These are phyloP conservation scores for Macrolepiota dolichaula DNA, from an alignment of 768 basidiomycete species.

Conservation along the genomic window DNA sequence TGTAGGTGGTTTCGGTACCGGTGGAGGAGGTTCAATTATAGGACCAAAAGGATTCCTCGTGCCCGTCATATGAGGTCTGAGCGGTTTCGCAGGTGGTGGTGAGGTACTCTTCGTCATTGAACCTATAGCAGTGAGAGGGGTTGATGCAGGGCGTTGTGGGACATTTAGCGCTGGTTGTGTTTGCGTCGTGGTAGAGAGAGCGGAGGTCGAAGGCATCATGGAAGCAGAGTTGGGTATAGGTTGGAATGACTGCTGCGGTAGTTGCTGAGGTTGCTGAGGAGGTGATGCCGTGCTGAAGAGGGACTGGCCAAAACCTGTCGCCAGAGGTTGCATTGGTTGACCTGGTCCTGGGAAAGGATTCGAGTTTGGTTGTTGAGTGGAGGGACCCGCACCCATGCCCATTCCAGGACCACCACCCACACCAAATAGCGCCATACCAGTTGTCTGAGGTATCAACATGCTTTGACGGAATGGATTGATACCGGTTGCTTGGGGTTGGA, in stretches of 20 bases:
- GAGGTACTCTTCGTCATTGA: constrained; percentile 26
- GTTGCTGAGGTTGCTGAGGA: constrained; percentile 5
- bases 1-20: constrained; percentile 73
- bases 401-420: constrained; percentile 14
- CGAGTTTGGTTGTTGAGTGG: constrained; percentile 17
- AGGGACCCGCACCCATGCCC: constrained; percentile 15
- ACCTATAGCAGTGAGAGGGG: constrained; percentile 51
- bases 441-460: constrained; percentile 62
- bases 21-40: constrained; percentile 58
- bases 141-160: constrained; percentile 67
- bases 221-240: constrained; percentile 4
- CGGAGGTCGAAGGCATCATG: constrained; percentile 20
- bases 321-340: neutral
- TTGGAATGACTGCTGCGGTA: neutral
- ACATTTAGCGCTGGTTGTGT: constrained; percentile 22
- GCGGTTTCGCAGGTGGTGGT: constrained; percentile 52
- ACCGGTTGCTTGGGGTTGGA: constrained; percentile 60
- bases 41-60: constrained; percentile 94
- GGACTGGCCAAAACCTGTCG: neutral
- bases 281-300: constrained; percentile 4
- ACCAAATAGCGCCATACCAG: constrained; percentile 49
- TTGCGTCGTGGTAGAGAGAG: constrained; percentile 16
- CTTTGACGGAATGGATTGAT: constrained; percentile 85
- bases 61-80: constrained; percentile 89
- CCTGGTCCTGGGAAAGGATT: constrained; percentile 8